Base-by-base conservation (phyloP, 768 basidiomycete genomes). In the Kwoniella newhampshirensis region DNA sequence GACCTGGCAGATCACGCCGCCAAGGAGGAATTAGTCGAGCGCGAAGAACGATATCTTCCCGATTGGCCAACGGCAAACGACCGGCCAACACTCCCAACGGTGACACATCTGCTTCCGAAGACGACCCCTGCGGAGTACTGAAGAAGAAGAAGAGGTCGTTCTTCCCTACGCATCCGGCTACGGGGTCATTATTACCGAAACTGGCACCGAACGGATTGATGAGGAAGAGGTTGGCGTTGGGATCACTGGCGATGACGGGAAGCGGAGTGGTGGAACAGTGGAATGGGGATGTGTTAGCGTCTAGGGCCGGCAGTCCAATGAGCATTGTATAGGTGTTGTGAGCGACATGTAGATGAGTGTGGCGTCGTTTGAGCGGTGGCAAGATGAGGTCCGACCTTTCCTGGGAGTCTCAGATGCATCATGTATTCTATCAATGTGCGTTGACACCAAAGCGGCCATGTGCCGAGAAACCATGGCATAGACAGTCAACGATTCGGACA, bases 91-190 rank as follows among this genome's bases (percentile, higher is more conserved):
- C 21, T 8, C 30, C 17, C 27, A 17, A 23, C 13, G 41, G 45
- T 17, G 40, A 26, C 36, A 43, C 21, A 27, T 15, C 37, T 13
- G 59, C 59, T 18, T 58, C 54, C 20, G 49, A 61, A 20, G 59
- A 54, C 17, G 59, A 60, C 50, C 59, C 58, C 18, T 59, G 58
- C 26, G 56, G 56, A 25, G 41, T 48, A 15, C 7, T 23, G 25
- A 51, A 20, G 15, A 20, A 55, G 51, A 28, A 59, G 54, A 71
- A 71, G 39, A 23, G 70, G 32, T 43, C 57, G 6, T 71, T 71
- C 48, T 71, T 71, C 59, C 42, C 32, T 32, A 6, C 32, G 6
- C 32, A 32, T 32, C 32, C 32, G 32, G 21, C 20, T 12, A n/a
- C 49, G 21, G 18, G 21, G 11, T 18, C 27, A 20, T 45, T n/a